Evolutionary conservation across 1,284 basidiomycete genomes (phyloP).

Genomic region (Ceratobasidium papillatum): DNA sequence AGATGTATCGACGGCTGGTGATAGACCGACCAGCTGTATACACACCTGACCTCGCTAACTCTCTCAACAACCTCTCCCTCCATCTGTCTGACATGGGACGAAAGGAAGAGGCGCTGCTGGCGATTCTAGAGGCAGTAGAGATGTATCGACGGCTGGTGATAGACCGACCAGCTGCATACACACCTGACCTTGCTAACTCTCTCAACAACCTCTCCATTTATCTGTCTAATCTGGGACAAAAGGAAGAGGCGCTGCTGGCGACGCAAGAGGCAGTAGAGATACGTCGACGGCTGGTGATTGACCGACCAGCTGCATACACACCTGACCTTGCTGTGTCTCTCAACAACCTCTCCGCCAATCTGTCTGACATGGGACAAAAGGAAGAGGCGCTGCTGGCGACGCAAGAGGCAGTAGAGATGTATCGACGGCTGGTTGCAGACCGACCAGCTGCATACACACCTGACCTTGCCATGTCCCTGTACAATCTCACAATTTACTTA

Average conservation of each 20-base stretch:
- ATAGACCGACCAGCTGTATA: not conserved
- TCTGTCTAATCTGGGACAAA: not conserved
- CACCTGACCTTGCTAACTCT: not conserved
- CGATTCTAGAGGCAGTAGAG: not conserved
- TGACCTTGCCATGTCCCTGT: not conserved
- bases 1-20: not conserved
- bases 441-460: not conserved
- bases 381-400: not conserved
- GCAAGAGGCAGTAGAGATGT: not conserved
- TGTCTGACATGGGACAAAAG: not conserved
- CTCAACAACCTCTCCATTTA: not conserved
- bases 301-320: not conserved
- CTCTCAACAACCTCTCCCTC: not conserved
- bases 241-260: not conserved
- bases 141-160: not conserved
- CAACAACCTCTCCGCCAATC: not conserved
- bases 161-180: not conserved
- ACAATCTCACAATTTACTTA: not conserved
- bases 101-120: not conserved
- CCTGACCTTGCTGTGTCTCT: not conserved
- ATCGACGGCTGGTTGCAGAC: not conserved
- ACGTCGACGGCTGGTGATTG: not conserved
- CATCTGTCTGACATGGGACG: not conserved
- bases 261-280: not conserved
- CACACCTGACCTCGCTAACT: not conserved